Evolutionary conservation across 176 grass and related monocot species (phyloP), one percentile per base, ranked within the genome.

Genomic region (Phoenix roebelenii): DNA sequence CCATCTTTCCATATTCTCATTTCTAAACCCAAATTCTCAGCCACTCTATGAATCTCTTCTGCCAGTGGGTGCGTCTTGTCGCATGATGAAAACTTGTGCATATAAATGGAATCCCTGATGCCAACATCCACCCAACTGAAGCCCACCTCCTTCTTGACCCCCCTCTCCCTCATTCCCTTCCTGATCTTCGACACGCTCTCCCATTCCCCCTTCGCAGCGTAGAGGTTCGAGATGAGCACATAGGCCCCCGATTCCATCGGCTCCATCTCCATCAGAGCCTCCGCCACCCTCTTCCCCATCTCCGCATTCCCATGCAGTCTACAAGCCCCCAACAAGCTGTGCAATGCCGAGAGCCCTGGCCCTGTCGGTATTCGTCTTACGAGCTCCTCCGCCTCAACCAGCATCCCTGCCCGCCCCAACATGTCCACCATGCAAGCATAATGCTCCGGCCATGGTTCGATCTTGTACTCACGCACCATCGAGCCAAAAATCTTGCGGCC

Each of bases 121-220:
- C 83, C 80, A 24, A 69, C 75, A 76, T 91, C 93, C 32, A 91
- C 87, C 92, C 87, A 97, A 57, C 84, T 88, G 68, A 91, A 97
- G 20, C 87, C 92, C 15, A 88, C 32, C 63, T 88, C 87, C 77
- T 97, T 85, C 75, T 70, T 88, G 18, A 88, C 72, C 32, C 87
- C 87, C 32, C 65, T 88, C 19, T 76, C 68, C 20, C 76, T 60
- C 93, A 85, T 97, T 49, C 78, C 76, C 84, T 66, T 75, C 50
- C 93, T 71, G 23, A 83, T 78, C 65, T 54, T 85, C 1, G 81
- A 84, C 44, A 92, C 93, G 49, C 75, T 61, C 18, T 61, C 70
- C 92, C 92, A 91, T 53, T 83, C 69, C 16, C 83, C 84, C 51
- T 71, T 79, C 51, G 91, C 87, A 0, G 93, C 93, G 26, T 88